phyloP scores from a whole-genome alignment of 768 basidiomycete species.

The Asterophora lycoperdoides region DNA sequence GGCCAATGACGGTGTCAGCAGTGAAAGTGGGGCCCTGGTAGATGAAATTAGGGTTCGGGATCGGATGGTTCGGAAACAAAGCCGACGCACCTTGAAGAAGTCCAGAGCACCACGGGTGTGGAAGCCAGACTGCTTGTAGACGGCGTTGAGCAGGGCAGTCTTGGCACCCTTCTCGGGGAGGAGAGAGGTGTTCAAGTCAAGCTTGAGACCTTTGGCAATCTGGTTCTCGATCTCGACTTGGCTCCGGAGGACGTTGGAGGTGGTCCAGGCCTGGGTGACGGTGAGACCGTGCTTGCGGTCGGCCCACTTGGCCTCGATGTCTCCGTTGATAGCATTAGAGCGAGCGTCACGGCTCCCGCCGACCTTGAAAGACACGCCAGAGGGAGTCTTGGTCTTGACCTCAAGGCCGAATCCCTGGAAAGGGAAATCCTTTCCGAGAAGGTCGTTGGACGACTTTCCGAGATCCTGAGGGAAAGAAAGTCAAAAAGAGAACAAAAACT shows the following conservation, averaged over 20 bases:
- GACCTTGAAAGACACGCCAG: slow-evolving; percentile 92
- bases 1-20: slow-evolving; percentile 90
- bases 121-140: slow-evolving; percentile 94
- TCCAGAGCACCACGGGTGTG: slow-evolving; percentile 91
- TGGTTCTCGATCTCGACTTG: slow-evolving; percentile 95
- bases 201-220: slow-evolving; percentile 95
- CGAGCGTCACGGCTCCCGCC: slow-evolving; percentile 77
- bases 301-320: slow-evolving; percentile 93
- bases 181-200: slow-evolving; percentile 82
- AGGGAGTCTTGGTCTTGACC: slow-evolving; percentile 86
- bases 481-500: slow-evolving; percentile 1
- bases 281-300: slow-evolving; percentile 91
- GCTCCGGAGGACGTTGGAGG: slow-evolving; percentile 86
- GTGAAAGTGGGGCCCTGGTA: slow-evolving; percentile 93
- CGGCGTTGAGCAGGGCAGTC: slow-evolving; percentile 74
- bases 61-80: slow-evolving; percentile 7
- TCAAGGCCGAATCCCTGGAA: slow-evolving; percentile 70
- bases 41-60: background rate
- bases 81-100: slow-evolving; percentile 76
- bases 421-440: slow-evolving; percentile 89
- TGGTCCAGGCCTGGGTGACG: slow-evolving; percentile 96
- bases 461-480: slow-evolving; percentile 59
- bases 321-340: slow-evolving; percentile 70
- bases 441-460: slow-evolving; percentile 96
- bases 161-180: slow-evolving; percentile 85